Evolutionary conservation across 805 yeast genomes (phyloP), one percentile per base, ranked within the genome.

Genomic region (Hyphopichia homilentoma): DNA sequence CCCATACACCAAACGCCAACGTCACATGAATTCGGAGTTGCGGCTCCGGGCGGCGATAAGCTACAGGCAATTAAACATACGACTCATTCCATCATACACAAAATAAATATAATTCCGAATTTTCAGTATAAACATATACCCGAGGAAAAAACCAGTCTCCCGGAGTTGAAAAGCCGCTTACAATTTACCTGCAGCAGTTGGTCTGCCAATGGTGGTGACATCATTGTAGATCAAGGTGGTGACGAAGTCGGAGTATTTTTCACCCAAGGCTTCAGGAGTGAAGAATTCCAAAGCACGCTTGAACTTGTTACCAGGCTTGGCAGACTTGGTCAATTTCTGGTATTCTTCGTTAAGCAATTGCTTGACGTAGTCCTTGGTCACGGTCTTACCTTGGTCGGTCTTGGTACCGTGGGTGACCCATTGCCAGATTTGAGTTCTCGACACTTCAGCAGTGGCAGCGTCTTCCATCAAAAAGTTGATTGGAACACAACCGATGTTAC

Each of bases 371-470:
- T 74, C 78, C 33, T 83, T 73, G 35, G 84, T 79, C 21, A 83
- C 70, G 17, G 49, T 61, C 33, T 65, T 70, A 30, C 79, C 79
- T 16, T 78, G 68, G 48, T 81, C 85, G 34, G 76, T 70, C 35
- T 54, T 61, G 27, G 77, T 82, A 27, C 77, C 75, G 54, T 84
- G 89, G 38, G 78, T 81, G 32, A 79, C 84, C 94, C 94, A 84
- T 54, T 85, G 87, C 71, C 80, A 80, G 45, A 84, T 68, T 61
- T 83, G 90, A 40, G 87, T 73, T 65, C 93, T 75, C 22, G 89
- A 80, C 24, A 84, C 94, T 61, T 84, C 94, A 25, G 93, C 90
- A 31, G 94, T 84, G 21, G 93, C 93, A 18, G 94, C 94, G 59
- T 84, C 94, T 61, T 84, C 94, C 94, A 84, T 84, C 59, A 84